These are phyloP conservation scores for Trichoderma oligosporum DNA, from an alignment of 2,329 filamentous ascomycete genomes.

Conservation along the genomic window DNA sequence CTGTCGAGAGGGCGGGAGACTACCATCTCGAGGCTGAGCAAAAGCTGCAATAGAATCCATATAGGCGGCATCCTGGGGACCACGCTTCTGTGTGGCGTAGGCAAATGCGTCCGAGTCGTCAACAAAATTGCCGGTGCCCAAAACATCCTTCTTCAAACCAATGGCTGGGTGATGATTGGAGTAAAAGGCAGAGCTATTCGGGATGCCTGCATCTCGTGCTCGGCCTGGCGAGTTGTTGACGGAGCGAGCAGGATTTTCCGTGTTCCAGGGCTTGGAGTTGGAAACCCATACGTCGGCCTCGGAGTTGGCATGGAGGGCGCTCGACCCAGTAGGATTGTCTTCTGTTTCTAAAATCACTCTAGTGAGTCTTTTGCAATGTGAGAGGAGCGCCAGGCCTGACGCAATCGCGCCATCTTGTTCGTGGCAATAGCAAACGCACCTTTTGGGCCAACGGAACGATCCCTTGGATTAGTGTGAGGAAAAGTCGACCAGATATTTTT, in stretches of 20 bases:
- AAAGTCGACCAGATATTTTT: slow-evolving; percentile 36
- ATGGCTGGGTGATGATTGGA: slow-evolving; percentile 44
- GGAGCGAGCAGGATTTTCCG: slow-evolving; percentile 41
- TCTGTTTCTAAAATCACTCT: slow-evolving; percentile 28
- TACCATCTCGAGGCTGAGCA: slow-evolving; percentile 49
- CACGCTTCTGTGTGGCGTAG: slow-evolving; percentile 32
- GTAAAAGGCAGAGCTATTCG: slow-evolving; percentile 45
- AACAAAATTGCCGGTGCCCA: slow-evolving; percentile 26
- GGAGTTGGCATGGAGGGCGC: slow-evolving; percentile 64
- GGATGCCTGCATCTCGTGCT: slow-evolving; percentile 46
- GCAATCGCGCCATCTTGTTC: not conserved
- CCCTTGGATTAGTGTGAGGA: slow-evolving; percentile 40
- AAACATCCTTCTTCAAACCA: slow-evolving; percentile 33
- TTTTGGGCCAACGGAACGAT: slow-evolving; percentile 40
- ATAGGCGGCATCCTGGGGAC: slow-evolving; percentile 40
- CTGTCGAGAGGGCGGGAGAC: slow-evolving; percentile 54
- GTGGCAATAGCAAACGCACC: slow-evolving; percentile 38
- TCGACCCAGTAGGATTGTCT: slow-evolving; percentile 58
- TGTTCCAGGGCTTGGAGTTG: slow-evolving; percentile 58
- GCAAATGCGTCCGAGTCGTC: slow-evolving; percentile 26
- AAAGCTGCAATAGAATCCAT: slow-evolving; percentile 34
- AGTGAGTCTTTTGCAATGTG: slow-evolving; percentile 1
- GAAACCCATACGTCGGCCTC: slow-evolving; percentile 62
- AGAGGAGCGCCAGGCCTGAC: not conserved
- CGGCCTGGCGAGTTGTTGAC: slow-evolving; percentile 58